Conservation (phyloP, 495 filamentous ascomycete genomes). For the Bacidia rubella region DNA sequence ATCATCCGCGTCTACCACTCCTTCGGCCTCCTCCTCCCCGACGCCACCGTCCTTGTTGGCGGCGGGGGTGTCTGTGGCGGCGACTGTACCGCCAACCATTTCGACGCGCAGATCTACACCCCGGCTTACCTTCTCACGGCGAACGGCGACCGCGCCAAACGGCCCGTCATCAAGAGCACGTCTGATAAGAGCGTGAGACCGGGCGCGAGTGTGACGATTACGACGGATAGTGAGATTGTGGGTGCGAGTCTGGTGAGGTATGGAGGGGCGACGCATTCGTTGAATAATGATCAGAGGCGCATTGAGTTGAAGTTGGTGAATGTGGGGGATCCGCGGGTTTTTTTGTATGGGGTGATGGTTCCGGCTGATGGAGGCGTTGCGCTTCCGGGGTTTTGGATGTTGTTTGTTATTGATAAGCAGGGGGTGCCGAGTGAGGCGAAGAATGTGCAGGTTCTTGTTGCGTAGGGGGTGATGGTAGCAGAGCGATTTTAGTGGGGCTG, state of each 20-base stretch:
- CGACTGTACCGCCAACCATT: constrained; percentile 29
- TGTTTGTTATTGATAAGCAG: constrained; percentile 31
- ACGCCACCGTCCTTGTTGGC: constrained; percentile 13
- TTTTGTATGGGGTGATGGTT: constrained; percentile 21
- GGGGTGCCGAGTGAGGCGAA: constrained; percentile 32
- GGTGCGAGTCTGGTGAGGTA: constrained; percentile 25
- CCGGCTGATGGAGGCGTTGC: constrained; percentile 31
- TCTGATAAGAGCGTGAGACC: constrained; percentile 15
- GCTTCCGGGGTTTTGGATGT: constrained; percentile 37
- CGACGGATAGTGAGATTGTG: constrained; percentile 18
- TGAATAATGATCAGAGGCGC: constrained; percentile 35
- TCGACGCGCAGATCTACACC: constrained; percentile 35
- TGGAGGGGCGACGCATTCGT: constrained; percentile 31
- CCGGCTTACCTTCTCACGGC: constrained; percentile 32
- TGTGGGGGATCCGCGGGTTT: constrained; percentile 2
- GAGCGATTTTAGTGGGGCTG: too few species aligned
- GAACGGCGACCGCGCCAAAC: constrained; percentile 23
- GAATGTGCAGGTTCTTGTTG: constrained; percentile 14
- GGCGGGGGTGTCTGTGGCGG: constrained; percentile 20
- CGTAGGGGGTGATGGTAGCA: neutral
- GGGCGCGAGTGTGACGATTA: constrained; percentile 25
- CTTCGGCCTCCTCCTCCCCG: constrained; percentile 7
- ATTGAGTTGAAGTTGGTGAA: constrained; percentile 20
- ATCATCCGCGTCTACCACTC: constrained; percentile 14
- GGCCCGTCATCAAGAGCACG: constrained; percentile 24